These are phyloP conservation scores for Agrocybe praecox DNA, from an alignment of 768 basidiomycete species.

Conservation along the genomic window DNA sequence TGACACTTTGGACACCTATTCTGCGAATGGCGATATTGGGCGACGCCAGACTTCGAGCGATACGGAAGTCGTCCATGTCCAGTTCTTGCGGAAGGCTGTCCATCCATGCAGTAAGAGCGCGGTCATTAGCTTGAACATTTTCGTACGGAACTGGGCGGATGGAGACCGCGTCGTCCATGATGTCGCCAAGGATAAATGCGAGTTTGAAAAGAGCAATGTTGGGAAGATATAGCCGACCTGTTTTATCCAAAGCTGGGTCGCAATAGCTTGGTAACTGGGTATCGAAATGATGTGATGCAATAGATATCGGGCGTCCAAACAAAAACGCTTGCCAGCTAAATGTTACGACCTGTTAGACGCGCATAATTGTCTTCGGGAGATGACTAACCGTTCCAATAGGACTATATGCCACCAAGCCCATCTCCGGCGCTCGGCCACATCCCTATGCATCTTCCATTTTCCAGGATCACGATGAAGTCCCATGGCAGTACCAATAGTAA, in stretches of 20 bases:
- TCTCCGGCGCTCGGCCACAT: conserved; percentile 73
- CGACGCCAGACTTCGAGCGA: conserved; percentile 74
- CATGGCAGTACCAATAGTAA: conserved; percentile 79
- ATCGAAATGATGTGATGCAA: conserved; percentile 84
- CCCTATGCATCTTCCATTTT: conserved; percentile 70
- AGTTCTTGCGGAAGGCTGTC: conserved; percentile 75
- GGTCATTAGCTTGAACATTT: conserved; percentile 71
- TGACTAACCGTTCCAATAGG: conserved; percentile 68
- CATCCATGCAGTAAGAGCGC: conserved; percentile 72
- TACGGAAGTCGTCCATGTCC: conserved; percentile 73
- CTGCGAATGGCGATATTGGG: conserved; percentile 59
- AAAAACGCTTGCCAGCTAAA: conserved; percentile 85
- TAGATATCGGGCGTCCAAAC: conserved; percentile 77
- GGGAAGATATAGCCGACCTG: conserved; percentile 68
- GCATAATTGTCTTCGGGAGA: conserved; percentile 2
- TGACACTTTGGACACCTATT: conserved; percentile 79
- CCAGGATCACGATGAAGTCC: conserved; percentile 87
- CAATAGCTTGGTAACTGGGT: conserved; percentile 74
- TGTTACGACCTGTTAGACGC: conserved; percentile 8
- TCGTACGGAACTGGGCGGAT: conserved; percentile 81
- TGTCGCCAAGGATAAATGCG: conserved; percentile 80
- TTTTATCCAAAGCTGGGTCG: conserved; percentile 63
- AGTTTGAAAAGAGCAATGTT: conserved; percentile 76
- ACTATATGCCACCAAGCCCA: conserved; percentile 95
- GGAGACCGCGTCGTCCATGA: conserved; percentile 84